Base-by-base conservation (phyloP, 1,139 yeast genomes). In the Suhomyces guaymorum region DNA sequence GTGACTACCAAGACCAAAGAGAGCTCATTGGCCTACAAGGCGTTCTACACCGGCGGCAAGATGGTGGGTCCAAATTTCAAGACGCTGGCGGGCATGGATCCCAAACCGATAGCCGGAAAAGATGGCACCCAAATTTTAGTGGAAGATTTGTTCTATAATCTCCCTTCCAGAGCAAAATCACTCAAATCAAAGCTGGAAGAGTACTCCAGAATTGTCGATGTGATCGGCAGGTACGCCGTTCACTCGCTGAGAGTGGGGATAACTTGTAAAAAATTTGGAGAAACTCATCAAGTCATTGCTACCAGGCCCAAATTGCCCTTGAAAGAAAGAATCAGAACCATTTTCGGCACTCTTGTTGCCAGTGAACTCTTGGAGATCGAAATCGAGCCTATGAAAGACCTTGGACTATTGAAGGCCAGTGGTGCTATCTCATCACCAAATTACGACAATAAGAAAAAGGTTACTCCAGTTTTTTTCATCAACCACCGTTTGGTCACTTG, bases 111-210 rank as follows among this genome's bases (percentile, higher is more conserved):
- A 1, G 98, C 98, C 0, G 97, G 97, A 0, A 82, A 77, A 42
- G 73, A 72, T 29, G 99, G 99, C 0, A 92, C 98, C 0, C 89
- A 82, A 42, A 75, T 94, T 25, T 61, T 75, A 0, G 95, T 89
- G 5, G 97, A 89, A 54, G 96, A 92, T 54, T 65, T 94, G 40
- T 94, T 94, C 53, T 94, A 83, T 61, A 94, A 92, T 52, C 77
- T 84, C 17, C 95, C 96, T 0, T 77, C 95, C 0, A 71, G 98
- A 35, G 59, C 82, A 24, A 68, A 82, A 32, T 75, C 95, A 0
- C 61, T 90, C 35, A 70, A 73, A 41, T 73, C 86, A 0, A 71
- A 82, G 16, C 71, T 71, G 43, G 97, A 88, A 14, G 98, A 92
- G 53, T 84, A 80, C 51, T 59, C 79, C 10, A 78, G 76, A 48